These are phyloP conservation scores for Penicillium coprophilum DNA, from an alignment of 495 filamentous ascomycete genomes.

Conservation along the genomic window DNA sequence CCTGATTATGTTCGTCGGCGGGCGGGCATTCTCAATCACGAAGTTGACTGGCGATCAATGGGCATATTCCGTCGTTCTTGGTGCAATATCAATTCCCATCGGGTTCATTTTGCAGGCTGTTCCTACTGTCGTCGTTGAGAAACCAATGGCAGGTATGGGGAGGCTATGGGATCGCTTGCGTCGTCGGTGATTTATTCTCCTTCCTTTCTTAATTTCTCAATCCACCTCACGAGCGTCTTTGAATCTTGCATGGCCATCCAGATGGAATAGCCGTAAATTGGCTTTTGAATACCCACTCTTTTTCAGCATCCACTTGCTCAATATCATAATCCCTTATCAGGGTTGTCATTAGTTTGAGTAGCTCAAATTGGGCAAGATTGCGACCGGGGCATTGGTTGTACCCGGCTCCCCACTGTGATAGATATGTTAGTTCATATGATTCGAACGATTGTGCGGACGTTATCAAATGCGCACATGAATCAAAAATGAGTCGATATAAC, in stretches of 20 bases:
- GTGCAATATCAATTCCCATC: constrained; percentile 59
- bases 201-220: background rate
- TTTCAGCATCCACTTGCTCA: constrained; percentile 34
- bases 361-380: constrained; percentile 48
- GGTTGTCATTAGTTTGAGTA: constrained; percentile 43
- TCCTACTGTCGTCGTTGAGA: constrained; percentile 4
- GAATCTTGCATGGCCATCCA: constrained; percentile 35
- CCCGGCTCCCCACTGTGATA: constrained; percentile 39
- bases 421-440: constrained; percentile 2
- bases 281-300: constrained; percentile 39
- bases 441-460: background rate
- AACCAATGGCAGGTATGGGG: constrained; percentile 3
- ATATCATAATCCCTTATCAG: constrained; percentile 45
- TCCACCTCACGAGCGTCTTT: background rate
- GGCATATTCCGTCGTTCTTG: constrained; percentile 63
- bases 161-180: background rate
- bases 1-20: constrained; percentile 66
- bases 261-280: constrained; percentile 41
- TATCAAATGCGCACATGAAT: constrained; percentile 24
- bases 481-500: constrained; percentile 36
- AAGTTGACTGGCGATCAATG: constrained; percentile 57
- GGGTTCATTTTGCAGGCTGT: constrained; percentile 29
- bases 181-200: background rate
- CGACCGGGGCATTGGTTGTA: constrained; percentile 46
- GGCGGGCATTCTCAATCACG: constrained; percentile 55